These are phyloP conservation scores for Colletotrichum sp. DNA, from an alignment of 2,329 filamentous ascomycete species.

Conservation along the genomic window DNA sequence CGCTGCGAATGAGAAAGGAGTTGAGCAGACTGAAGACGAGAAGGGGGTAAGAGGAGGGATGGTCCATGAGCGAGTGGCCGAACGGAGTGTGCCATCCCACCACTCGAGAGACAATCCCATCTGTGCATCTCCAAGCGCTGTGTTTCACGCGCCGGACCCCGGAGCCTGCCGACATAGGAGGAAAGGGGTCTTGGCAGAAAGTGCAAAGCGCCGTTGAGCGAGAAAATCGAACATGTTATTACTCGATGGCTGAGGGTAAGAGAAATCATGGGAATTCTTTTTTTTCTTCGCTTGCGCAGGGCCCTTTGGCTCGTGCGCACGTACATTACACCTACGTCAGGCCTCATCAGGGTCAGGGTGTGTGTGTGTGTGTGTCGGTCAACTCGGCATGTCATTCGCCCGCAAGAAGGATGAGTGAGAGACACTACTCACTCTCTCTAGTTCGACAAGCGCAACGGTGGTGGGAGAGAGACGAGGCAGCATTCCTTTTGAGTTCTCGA, in stretches of 20 bases:
- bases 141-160: slow-evolving; percentile 16
- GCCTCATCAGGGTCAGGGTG: neutral
- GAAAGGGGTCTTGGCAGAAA: neutral
- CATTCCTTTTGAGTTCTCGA: neutral
- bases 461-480: neutral
- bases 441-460: neutral
- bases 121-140: slow-evolving; percentile 19
- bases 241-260: slow-evolving; percentile 22
- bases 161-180: slow-evolving; percentile 9
- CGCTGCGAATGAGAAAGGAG: neutral
- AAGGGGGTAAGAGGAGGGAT: neutral
- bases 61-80: neutral
- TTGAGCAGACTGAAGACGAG: neutral
- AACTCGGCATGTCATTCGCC: slow-evolving; percentile 1
- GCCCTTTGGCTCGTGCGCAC: neutral
- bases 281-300: neutral
- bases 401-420: neutral
- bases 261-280: neutral
- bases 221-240: neutral
- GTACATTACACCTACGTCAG: slow-evolving; percentile 16
- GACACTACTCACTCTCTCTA: neutral
- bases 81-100: neutral
- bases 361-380: slow-evolving; percentile 1
- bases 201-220: neutral
- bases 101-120: neutral